Base-by-base conservation (phyloP, 495 filamentous ascomycete species). In the Articulospora tetracladia region DNA sequence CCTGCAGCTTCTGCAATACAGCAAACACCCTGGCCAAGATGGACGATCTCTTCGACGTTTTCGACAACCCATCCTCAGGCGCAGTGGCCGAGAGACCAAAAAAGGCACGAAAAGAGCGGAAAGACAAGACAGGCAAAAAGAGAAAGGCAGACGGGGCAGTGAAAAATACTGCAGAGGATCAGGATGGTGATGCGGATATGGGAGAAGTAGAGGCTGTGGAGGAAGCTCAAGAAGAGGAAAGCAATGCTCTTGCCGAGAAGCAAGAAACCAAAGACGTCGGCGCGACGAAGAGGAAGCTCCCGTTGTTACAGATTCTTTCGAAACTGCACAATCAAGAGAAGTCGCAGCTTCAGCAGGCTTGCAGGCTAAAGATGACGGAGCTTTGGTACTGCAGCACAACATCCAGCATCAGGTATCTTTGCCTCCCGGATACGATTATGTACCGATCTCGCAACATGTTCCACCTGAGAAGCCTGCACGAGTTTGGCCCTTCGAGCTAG, bases 371-470 rank as follows among this genome's bases (percentile, higher is more conserved):
- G 64, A 88, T 60, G 71, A 78, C 6, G 70, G 75, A 15, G 84
- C 90, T 19, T 84, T 98, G 48, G 84, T 93, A 24, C 74, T 98
- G 23, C 92, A 90, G 17, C 95, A 98, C 76, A 96, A 98, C 77
- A 93, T 98, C 63, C 91, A 95, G 69, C 94, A 98, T 82, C 93
- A 98, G 74, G 94, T 97, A 60, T 91, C 94, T 25, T 80, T 97
- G 30, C 94, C 94, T 1, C 91, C 92, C 3, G 89, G 93, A 69
- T 97, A 96, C 77, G 86, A 90, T 60, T 98, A 98, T 71, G 79
- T 92, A 25, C 94, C 93, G 13, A 90, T 98, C 55, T 92, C 91
- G 8, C 78, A 96, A 72, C 94, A 98, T 78, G 89, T 90, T 69
- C 76, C 88, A 10, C 91, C 91, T 22, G 90, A 88, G 60, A 83